phyloP scores from a whole-genome alignment of 1,284 basidiomycete genomes.

The Taiwanofungus camphoratus region DNA sequence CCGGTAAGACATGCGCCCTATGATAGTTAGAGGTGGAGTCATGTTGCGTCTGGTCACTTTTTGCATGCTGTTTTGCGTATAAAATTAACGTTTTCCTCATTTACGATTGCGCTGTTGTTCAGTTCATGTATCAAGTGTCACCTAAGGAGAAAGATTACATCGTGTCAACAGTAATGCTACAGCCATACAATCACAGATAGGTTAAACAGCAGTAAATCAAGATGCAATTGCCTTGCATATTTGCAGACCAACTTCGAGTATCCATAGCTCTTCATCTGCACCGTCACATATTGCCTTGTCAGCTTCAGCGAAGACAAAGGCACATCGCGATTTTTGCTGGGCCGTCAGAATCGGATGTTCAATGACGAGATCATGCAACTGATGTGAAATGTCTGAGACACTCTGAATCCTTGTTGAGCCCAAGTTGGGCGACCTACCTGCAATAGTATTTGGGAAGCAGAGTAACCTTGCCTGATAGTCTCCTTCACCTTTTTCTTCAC shows the following conservation, averaged over 20 bases:
- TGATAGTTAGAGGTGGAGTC: constrained; percentile 10
- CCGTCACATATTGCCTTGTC: constrained; percentile 97
- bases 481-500: constrained; percentile 72
- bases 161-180: constrained; percentile 5
- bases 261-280: constrained; percentile 97
- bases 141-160: neutral
- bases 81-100: constrained; percentile 16
- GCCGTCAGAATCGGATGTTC: constrained; percentile 77
- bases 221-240: constrained; percentile 56
- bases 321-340: constrained; percentile 78
- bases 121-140: neutral
- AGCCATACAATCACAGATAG: neutral
- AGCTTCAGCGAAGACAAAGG: constrained; percentile 86
- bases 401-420: neutral
- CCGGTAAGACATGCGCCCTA: constrained; percentile 43
- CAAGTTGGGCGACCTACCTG: constrained; percentile 55
- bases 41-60: constrained; percentile 14
- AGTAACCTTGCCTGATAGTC: constrained; percentile 86
- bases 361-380: constrained; percentile 92
- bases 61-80: constrained; percentile 15
- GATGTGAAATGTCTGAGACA: constrained; percentile 6
- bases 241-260: constrained; percentile 80
- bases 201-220: neutral
- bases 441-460: constrained; percentile 83
- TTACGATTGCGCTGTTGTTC: constrained; percentile 4